Conservation (phyloP, 139 green algal species). For the Auxenochlorella protothecoides region DNA sequence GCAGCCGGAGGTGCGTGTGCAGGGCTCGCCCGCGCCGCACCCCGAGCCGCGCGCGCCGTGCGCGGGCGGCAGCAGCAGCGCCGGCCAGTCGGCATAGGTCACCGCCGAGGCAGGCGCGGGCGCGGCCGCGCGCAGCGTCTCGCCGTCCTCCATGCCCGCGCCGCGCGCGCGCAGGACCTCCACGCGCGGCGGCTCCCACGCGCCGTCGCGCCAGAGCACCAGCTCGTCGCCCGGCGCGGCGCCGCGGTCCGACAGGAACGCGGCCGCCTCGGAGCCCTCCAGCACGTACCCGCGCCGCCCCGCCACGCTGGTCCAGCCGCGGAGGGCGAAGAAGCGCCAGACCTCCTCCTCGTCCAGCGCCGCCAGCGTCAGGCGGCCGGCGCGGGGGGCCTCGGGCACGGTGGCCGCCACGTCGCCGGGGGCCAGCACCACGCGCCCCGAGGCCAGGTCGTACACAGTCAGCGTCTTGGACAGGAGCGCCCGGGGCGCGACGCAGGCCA, state of each 20-base stretch:
- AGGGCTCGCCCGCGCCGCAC: not conserved
- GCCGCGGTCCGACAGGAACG: conserved; percentile 9
- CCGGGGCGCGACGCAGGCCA: not conserved
- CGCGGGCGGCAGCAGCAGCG: conserved; percentile 17
- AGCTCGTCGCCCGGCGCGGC: conserved; percentile 23
- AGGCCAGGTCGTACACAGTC: conserved; percentile 28
- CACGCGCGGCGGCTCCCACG: conserved; percentile 9
- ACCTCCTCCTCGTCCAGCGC: conserved; percentile 21
- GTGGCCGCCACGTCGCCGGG: conserved; percentile 18
- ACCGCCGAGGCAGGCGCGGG: conserved; percentile 1
- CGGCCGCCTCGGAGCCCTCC: conserved; percentile 5
- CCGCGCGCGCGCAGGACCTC: conserved; percentile 1
- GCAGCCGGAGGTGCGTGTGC: conserved; percentile 22
- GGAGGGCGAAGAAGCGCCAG: conserved; percentile 26
- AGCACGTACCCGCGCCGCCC: conserved; percentile 30
- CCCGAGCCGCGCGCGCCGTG: not conserved
- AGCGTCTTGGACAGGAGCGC: conserved; percentile 8
- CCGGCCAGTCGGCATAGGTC: conserved; percentile 9
- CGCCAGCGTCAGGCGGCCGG: conserved; percentile 26
- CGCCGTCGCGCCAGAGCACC: conserved; percentile 11
- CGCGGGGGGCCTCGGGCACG: conserved; percentile 7
- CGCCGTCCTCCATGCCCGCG: not conserved
- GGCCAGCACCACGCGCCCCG: conserved; percentile 24
- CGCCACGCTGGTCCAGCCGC: conserved; percentile 19
- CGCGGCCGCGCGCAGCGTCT: not conserved